Conservation (phyloP, 352 stramenopile species). For the Phytophthora lateralis region DNA sequence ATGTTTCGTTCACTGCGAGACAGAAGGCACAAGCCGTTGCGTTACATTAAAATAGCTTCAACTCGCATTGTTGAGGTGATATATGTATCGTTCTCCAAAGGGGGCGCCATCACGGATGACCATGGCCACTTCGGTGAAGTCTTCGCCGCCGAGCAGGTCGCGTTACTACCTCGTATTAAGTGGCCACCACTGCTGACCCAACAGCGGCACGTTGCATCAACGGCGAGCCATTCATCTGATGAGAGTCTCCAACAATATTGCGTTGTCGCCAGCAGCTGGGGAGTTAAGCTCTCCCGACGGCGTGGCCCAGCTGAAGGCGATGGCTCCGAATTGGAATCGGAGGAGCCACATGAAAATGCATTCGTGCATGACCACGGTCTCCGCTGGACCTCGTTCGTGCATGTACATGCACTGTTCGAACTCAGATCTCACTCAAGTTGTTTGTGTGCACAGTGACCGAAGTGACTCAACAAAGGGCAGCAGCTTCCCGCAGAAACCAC, state of each 20-base stretch:
- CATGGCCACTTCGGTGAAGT: too few relatives aligned
- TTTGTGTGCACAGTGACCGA: background rate
- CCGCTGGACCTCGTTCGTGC: background rate
- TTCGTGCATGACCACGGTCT: background rate
- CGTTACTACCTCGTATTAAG: too few relatives aligned
- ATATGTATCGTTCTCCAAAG: too few relatives aligned
- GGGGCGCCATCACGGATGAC: too few relatives aligned
- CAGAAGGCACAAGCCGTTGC: too few relatives aligned
- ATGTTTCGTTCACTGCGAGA: too few relatives aligned
- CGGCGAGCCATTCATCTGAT: background rate
- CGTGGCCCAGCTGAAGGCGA: background rate
- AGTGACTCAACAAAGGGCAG: background rate
- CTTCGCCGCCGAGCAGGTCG: too few relatives aligned
- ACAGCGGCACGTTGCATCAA: background rate
- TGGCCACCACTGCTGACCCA: background rate
- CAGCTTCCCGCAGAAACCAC: background rate
- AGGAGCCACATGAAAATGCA: background rate
- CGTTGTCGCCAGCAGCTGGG: background rate
- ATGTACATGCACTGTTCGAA: background rate
- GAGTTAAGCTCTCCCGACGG: background rate
- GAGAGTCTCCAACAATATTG: background rate
- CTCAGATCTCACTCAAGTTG: background rate
- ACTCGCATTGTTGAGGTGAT: too few relatives aligned
- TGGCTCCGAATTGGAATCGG: too few relatives aligned
- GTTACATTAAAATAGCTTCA: too few relatives aligned